Base-by-base conservation (phyloP, 1,139 yeast genomes). In the Candida sp. region DNA sequence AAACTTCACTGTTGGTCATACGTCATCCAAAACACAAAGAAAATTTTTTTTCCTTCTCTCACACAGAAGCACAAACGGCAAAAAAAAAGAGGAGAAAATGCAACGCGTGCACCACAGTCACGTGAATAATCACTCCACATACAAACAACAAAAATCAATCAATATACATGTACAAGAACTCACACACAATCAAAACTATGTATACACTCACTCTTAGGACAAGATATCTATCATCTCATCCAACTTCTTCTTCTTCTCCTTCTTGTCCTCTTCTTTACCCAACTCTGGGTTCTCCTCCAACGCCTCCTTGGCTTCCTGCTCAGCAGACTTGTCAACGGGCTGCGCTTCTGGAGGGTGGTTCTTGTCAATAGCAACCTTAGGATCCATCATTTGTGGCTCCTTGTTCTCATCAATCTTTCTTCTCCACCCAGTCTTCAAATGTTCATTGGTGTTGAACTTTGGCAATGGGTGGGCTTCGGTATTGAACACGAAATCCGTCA, bases 401-500 rank as follows among this genome's bases (percentile, higher is more conserved):
- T 59, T 59, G 51, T 42, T 49, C 54, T 61, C 60, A 43, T 60
- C 58, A 54, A 63, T 45, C 44, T 53, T 62, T 58, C 81, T 69
- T 54, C 64, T 59, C 92, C 94, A 88, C 0, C 90, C 91, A 2
- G 93, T 88, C 50, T 75, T 75, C 62, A 87, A 85, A 45, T 69
- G 64, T 3, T 82, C 79, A 22, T 73, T 78, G 72, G 81, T 70
- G 28, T 80, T 81, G 58, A 88, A 86, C 50, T 74, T 78, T 23
- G 98, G 98, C 72, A 93, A 83, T 42, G 96, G 96, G 68, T 93
- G 98, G 0, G 96, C 98, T 63, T 90, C 97, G 2, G 97, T 90
- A 68, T 90, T 93, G 77, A 91, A 91, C 2, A 93, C 93, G 53
- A 87, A 81, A 54, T 86, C 72, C 46, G 84, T 85, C 55, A 89